Conservation (phyloP, 164 flowering plant genomes). For the Echeveria elegans region DNA sequence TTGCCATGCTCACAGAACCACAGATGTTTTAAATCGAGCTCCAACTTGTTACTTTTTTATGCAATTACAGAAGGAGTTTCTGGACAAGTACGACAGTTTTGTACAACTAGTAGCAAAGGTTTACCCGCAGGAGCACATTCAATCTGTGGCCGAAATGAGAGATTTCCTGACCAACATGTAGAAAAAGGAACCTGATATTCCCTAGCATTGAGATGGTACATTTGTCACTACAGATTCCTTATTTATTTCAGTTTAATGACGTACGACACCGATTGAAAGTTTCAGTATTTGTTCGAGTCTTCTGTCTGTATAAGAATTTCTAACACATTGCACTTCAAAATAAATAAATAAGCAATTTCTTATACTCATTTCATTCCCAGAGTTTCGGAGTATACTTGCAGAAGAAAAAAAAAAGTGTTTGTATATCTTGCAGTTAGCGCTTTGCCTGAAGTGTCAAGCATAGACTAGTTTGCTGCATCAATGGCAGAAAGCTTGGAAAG, state of each 20-base stretch:
- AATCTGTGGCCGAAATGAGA: conserved; percentile 10
- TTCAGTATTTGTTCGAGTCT: too few species aligned
- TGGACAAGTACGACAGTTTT: conserved; percentile 12
- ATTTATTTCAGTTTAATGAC: too few species aligned
- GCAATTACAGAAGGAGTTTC: conserved; percentile 8
- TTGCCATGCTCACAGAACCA: background rate
- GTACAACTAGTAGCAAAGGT: conserved; percentile 12
- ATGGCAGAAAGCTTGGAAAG: conserved; percentile 49
- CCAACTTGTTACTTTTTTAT: background rate
- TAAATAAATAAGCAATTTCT: background rate
- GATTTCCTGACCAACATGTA: conserved; percentile 1
- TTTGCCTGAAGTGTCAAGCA: background rate
- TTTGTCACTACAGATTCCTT: background rate
- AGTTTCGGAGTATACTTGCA: background rate
- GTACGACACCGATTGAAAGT: too few species aligned
- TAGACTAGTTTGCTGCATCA: background rate
- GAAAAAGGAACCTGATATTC: background rate
- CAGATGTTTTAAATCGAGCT: background rate
- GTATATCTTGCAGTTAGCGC: background rate
- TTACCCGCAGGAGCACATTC: conserved; percentile 12
- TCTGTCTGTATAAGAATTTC: background rate
- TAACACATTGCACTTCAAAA: background rate
- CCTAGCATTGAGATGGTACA: background rate
- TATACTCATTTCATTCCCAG: background rate
- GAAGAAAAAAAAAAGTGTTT: background rate